Conservation (phyloP, 768 basidiomycete species). For the Pilatotrama ljubarskyi region DNA sequence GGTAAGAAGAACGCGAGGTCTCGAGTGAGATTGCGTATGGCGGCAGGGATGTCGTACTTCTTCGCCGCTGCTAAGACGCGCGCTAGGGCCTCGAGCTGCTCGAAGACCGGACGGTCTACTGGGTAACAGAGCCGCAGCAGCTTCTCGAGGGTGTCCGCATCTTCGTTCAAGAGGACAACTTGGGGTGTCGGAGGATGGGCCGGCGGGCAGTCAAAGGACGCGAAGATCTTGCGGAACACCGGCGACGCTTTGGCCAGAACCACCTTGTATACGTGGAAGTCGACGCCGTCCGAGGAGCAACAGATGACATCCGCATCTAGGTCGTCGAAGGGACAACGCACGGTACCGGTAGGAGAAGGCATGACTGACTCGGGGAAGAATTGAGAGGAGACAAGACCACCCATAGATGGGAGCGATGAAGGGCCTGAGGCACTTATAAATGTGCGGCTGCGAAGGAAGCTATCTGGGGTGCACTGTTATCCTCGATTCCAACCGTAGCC, state of each 20-base stretch:
- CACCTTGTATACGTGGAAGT: slow-evolving; percentile 46
- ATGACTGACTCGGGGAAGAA: not conserved
- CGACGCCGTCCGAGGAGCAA: slow-evolving; percentile 41
- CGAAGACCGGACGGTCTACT: slow-evolving; percentile 6
- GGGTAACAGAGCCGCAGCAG: slow-evolving; percentile 18
- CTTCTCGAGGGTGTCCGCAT: slow-evolving; percentile 6
- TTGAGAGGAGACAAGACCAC: too few relatives aligned
- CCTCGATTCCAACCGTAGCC: too few relatives aligned
- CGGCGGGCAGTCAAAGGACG: slow-evolving; percentile 17
- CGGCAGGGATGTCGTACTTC: slow-evolving; percentile 17
- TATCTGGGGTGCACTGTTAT: too few relatives aligned
- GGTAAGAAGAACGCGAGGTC: not conserved
- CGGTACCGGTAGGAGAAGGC: not conserved
- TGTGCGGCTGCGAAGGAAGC: too few relatives aligned
- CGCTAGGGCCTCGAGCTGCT: slow-evolving; percentile 1
- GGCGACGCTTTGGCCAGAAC: slow-evolving; percentile 44
- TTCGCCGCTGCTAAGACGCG: slow-evolving; percentile 20
- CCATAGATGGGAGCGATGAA: not conserved
- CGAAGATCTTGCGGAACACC: slow-evolving; percentile 38
- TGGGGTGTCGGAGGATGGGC: slow-evolving; percentile 4
- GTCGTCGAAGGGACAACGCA: slow-evolving; percentile 33
- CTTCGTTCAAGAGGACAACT: slow-evolving; percentile 7
- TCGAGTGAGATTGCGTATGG: not conserved
- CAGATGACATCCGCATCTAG: slow-evolving; percentile 44
- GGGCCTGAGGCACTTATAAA: not conserved